Evolutionary conservation across 192 early-diverging fungal genomes (phyloP).

Genomic region (Tieghemiomyces parasiticus): DNA sequence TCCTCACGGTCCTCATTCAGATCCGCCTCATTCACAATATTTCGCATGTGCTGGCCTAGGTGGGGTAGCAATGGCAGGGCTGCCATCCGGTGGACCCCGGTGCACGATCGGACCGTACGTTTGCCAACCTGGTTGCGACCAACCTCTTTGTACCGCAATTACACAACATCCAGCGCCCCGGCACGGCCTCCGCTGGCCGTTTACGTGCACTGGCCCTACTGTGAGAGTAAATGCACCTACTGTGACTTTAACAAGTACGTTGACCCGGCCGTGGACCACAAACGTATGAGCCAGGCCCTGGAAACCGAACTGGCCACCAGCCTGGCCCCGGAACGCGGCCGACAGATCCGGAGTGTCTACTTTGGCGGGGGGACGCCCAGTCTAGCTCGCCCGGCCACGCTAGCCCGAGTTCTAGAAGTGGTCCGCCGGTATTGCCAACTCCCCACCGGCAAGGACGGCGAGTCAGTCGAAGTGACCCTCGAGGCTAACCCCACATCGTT

Average conservation of each 20-base stretch:
- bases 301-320: constrained; percentile 16
- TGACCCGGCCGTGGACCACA: constrained; percentile 15
- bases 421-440: constrained; percentile 17
- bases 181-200: constrained; percentile 24
- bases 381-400: constrained; percentile 21
- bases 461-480: constrained; percentile 26
- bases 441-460: constrained; percentile 5
- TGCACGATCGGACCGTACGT: no score
- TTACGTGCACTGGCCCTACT: constrained; percentile 45
- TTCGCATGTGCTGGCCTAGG: no score
- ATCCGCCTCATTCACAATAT: no score
- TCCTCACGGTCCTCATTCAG: no score
- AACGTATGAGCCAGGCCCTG: constrained; percentile 15
- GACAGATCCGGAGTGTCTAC: constrained; percentile 22
- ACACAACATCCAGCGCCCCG: no score
- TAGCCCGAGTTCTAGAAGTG: constrained; percentile 17
- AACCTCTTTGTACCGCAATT: no score
- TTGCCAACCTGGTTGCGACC: no score
- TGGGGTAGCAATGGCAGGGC: no score
- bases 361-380: constrained; percentile 44
- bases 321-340: constrained; percentile 15
- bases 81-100: no score
- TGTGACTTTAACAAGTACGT: constrained; percentile 32
- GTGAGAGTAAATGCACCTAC: constrained; percentile 33
- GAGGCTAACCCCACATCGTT: constrained; percentile 27